Evolutionary conservation across 2,329 filamentous ascomycete species (phyloP), one percentile per base, ranked within the genome.

Genomic region (Fusarium chaquense): DNA sequence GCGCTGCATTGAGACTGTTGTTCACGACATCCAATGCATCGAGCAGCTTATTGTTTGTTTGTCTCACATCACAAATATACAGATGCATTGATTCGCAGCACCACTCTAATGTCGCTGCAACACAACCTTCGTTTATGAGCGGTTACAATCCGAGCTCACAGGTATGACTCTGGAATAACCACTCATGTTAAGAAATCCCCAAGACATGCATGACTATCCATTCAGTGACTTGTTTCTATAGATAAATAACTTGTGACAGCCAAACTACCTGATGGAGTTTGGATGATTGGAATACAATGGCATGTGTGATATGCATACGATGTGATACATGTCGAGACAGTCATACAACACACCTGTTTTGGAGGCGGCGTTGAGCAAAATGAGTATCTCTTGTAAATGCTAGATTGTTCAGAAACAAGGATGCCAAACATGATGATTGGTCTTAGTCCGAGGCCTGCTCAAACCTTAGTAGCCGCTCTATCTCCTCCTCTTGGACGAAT

Each of bases 221-320:
- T 11, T 13, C 5, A 38, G n/a, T 20, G n/a, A 20, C 36, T 0
- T 3, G 3, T 13, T 10, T 12, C 1, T 13, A 3, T 4, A 22
- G 13, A 13, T n/a, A 20, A 3, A 22, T 4, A 5, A 13, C 11
- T 0, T 40, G n/a, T 13, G 6, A 13, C 12, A 22, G 13, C n/a
- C 6, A 20, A 4, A 6, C 7, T 20, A 7, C 11, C 3, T 20
- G n/a, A 13, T 22, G 16, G 9, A 10, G 16, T 16, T 36, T 36
- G 16, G 33, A 40, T 20, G 1, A 38, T 20, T 20, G n/a, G 35
- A 36, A n/a, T n/a, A n/a, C n/a, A n/a, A n/a, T n/a, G n/a, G n/a
- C n/a, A n/a, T n/a, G n/a, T n/a, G n/a, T n/a, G n/a, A n/a, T n/a
- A n/a, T n/a, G n/a, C n/a, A 15, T 41, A 22, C 0, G 9, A 5